Percentiles rank a stretch among this genome's conserved stretches.
Evolutionary conservation across 345 rosid species (phyloP).

Genomic region (Murraya koenigii): DNA sequence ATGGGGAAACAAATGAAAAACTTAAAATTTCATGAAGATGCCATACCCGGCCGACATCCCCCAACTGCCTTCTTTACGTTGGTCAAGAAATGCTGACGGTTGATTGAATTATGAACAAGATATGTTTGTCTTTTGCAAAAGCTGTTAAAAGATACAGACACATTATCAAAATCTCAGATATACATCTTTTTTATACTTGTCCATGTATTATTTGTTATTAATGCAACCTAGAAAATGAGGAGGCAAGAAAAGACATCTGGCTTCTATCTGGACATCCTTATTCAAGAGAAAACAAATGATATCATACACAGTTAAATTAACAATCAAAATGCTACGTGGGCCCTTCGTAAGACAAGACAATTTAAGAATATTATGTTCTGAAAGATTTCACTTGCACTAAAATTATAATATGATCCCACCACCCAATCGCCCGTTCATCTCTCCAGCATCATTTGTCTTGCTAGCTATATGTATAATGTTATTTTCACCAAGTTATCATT

Average conservation of each 20-base stretch:
- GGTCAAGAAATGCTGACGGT: neutral
- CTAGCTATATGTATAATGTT: neutral
- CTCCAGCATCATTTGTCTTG: neutral
- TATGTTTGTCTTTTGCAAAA: constrained; percentile 27
- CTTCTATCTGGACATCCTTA: constrained; percentile 25
- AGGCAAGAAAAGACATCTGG: constrained; percentile 25
- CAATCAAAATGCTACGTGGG: neutral
- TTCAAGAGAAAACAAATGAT: constrained; percentile 24
- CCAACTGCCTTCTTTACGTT: neutral
- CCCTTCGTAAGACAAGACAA: constrained; percentile 17
- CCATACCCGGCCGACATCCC: constrained; percentile 12
- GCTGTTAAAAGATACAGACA: constrained; percentile 17
- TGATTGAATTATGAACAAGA: constrained; percentile 21
- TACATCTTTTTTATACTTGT: constrained; percentile 19
- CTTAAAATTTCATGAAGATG: neutral
- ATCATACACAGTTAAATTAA: constrained; percentile 9
- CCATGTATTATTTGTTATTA: constrained; percentile 12
- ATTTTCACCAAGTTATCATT: neutral
- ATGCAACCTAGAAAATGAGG: constrained; percentile 10
- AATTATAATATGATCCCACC: neutral
- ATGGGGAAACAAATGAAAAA: too few species aligned
- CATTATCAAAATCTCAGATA: neutral
- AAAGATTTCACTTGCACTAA: neutral
- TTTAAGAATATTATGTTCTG: constrained; percentile 19
- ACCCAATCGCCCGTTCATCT: neutral